Evolutionary conservation across 345 rosid species (phyloP), one percentile per base, ranked within the genome.

Genomic region (Citrus maxima): DNA sequence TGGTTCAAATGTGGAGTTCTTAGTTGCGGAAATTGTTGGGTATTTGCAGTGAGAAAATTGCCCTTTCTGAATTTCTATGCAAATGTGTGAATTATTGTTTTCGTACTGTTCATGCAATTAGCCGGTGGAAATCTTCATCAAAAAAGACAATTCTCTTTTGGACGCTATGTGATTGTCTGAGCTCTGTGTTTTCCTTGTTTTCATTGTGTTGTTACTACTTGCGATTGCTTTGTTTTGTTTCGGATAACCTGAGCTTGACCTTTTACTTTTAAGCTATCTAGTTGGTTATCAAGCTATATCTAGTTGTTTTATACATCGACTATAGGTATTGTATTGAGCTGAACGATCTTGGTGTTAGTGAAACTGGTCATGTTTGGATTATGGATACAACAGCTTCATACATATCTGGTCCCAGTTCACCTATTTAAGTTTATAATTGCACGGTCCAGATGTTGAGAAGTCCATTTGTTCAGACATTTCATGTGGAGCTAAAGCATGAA

Each of bases 1-100:
- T 71, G n/a, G 19, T 60, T 60, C 38, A 40, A 74, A 18, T 6
- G 63, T 72, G 63, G 75, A 56, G 32, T 72, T 72, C 64, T 22
- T 55, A 22, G 64, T 34, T 56, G 64, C 25, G 12, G 49, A 72
- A 24, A 9, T 55, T 56, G 49, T 18, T 72, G 42, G 42, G 32
- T 22, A 72, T 55, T 72, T 32, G 62, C 49, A 54, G 56, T 42
- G 59, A 61, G 56, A 67, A 37, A 42, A 10, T 74, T 74, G 7
- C 25, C 18, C 5, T 59, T 10, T 74, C 6, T 74, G 37, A 38
- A 60, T 73, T 73, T 73, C 30, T 4, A 18, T 73, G 21, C 56
- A 14, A 73, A 25, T 25, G 37, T 60, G 25, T 10, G 74, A 51
- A 21, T 19, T 28, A 2, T 62, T 40, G 54, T 67, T 71, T 4